Percentiles rank a stretch among this genome's conserved stretches.
These are phyloP conservation scores for Hypholoma sublateritium DNA, from an alignment of 768 basidiomycete species.

Conservation along the genomic window DNA sequence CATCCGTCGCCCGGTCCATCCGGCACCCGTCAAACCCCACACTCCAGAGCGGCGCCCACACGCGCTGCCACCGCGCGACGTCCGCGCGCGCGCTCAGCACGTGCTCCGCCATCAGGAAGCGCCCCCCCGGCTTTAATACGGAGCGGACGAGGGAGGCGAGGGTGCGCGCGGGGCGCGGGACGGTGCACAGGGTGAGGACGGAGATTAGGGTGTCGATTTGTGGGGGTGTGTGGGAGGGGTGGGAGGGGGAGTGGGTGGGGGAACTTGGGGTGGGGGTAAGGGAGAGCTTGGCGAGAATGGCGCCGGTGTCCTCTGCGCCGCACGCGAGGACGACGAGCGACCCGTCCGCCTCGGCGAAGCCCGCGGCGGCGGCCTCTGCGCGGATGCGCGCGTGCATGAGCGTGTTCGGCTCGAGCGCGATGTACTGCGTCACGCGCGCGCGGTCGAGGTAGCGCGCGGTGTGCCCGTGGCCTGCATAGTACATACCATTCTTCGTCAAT, in stretches of 20 bases:
- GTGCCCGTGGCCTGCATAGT: conserved; percentile 57
- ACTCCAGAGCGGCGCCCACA: conserved; percentile 73
- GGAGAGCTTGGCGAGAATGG: conserved; percentile 33
- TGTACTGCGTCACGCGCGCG: conserved; percentile 54
- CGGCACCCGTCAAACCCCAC: conserved; percentile 60
- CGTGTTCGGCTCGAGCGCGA: conserved; percentile 71
- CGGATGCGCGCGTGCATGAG: conserved; percentile 64
- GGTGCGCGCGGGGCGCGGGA: conserved; percentile 55
- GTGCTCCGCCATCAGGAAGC: conserved; percentile 70
- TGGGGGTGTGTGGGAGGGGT: conserved; percentile 15
- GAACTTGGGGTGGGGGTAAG: conserved; percentile 24
- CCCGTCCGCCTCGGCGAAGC: conserved; percentile 51
- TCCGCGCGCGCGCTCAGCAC: conserved; percentile 51
- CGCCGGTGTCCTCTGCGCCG: conserved; percentile 57
- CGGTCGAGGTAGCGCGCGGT: conserved; percentile 61
- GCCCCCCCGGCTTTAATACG: conserved; percentile 62
- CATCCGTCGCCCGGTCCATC: conserved; percentile 54
- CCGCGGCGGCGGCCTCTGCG: conserved; percentile 42
- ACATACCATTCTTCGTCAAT: no score
- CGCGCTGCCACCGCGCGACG: conserved; percentile 68
- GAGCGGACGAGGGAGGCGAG: conserved; percentile 44
- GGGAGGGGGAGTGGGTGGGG: conserved; percentile 22
- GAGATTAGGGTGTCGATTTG: conserved; percentile 62
- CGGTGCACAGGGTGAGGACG: conserved; percentile 63
- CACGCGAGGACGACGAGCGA: conserved; percentile 56